Evolutionary conservation across 2,329 filamentous ascomycete species (phyloP), one percentile per base, ranked within the genome.

Genomic region (Aspergillus sp.): DNA sequence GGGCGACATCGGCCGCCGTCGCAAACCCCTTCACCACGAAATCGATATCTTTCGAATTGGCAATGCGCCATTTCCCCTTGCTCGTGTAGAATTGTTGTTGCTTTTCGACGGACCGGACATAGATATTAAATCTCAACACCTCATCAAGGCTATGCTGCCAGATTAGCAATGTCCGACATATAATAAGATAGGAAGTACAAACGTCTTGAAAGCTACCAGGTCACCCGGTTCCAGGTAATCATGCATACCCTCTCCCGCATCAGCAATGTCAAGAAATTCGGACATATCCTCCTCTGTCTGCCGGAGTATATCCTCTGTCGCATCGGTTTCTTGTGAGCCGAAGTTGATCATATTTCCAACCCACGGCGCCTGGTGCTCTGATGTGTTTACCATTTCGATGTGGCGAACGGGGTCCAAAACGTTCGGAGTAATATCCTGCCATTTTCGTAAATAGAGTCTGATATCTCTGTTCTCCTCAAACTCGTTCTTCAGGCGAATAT

Each of bases 1-100:
- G 74, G 12, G 77, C 65, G 3, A 87, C 61, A 25, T 80, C 61
- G 27, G 77, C 69, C 2, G 71, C 72, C 27, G 79, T 70, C 9
- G 82, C 75, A 62, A 82, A 84, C 23, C 73, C 71, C 48, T 81
- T 78, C 11, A 85, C 72, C 9, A 79, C 74, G 64, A 81, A 85
- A 46, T 79, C 76, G 7, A 84, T 68, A 33, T 71, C 66, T 19
- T 64, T 68, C 4, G 76, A 66, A 7, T 62, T 64, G 35, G 69
- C 70, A 19, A 77, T 66, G 5, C 77, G 70, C 77, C 77, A 79
- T 63, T 78, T 77, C 7, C 77, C 77, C 57, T 72, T 65, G 9
- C 66, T 62, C 2, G 73, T 77, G 48, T 79, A 79, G 44, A 79
- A 78, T 50, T 79, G 76, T 52, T 71, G 70, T 50, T 77, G 76